phyloP scores from a whole-genome alignment of 2,329 filamentous ascomycete species.

The Colletotrichum horii region DNA sequence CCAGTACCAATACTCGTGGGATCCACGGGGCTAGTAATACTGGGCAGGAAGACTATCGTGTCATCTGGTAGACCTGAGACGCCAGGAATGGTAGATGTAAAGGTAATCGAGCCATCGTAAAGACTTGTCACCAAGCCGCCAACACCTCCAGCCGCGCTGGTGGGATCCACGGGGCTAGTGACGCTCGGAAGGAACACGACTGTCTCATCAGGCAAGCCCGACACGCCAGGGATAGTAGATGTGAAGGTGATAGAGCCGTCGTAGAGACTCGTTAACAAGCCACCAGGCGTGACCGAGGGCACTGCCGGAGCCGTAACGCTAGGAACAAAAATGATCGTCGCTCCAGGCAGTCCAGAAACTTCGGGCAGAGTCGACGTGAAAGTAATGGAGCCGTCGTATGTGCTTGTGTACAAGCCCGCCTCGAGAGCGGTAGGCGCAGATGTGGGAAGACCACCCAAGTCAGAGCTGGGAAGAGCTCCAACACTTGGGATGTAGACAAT shows the following conservation, averaged over 20 bases:
- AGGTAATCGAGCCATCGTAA: background rate
- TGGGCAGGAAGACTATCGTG: no score
- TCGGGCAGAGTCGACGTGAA: background rate
- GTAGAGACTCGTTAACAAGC: conserved; percentile 6
- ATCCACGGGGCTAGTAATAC: no score
- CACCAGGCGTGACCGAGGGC: background rate
- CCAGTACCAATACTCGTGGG: no score
- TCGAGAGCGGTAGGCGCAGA: background rate
- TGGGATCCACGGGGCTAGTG: background rate
- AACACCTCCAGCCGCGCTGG: background rate
- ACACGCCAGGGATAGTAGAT: background rate
- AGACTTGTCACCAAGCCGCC: background rate
- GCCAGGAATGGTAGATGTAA: background rate
- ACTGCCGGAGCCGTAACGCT: background rate
- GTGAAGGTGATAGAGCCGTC: background rate
- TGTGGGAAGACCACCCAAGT: background rate
- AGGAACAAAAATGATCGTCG: background rate
- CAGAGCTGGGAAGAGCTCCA: background rate
- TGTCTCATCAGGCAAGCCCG: background rate
- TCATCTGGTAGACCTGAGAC: no score
- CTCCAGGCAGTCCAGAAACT: background rate
- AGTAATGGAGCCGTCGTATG: background rate
- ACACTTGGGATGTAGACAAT: background rate
- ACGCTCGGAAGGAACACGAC: background rate
- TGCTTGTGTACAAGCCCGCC: background rate